Conservation (phyloP, 768 basidiomycete genomes). For the Lactarius sanguifluus region DNA sequence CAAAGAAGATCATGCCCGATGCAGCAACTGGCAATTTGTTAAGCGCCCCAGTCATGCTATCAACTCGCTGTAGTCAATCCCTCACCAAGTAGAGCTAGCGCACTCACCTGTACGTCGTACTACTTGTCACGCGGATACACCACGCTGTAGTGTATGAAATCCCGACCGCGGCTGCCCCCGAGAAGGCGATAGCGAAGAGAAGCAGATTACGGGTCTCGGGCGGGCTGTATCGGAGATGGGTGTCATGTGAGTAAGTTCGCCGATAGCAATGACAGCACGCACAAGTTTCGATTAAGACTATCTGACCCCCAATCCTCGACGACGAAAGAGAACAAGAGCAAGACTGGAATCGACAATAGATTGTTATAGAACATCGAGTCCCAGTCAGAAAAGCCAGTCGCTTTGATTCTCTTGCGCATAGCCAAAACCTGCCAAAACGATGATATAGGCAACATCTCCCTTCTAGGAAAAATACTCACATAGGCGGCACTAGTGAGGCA, state of each 20-base stretch:
- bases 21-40: conserved; percentile 98
- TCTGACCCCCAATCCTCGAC: conserved; percentile 87
- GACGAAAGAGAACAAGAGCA: conserved; percentile 77
- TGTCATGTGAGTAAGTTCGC: conserved; percentile 4
- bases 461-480: conserved; percentile 47
- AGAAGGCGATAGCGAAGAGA: conserved; percentile 87
- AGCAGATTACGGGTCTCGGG: conserved; percentile 73
- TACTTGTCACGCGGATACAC: conserved; percentile 94
- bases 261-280: conserved; percentile 37
- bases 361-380: conserved; percentile 99
- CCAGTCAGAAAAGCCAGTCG: conserved; percentile 95
- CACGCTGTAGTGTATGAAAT: conserved; percentile 99
- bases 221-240: conserved; percentile 54
- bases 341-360: conserved; percentile 87
- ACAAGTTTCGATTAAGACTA: conserved; percentile 87
- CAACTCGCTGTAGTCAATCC: conserved; percentile 33
- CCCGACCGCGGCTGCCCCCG: conserved; percentile 95
- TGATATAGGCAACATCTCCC: not conserved
- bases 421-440: conserved; percentile 67
- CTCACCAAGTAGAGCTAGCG: conserved; percentile 2
- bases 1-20: conserved; percentile 98
- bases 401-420: conserved; percentile 96
- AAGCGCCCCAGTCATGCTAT: conserved; percentile 92
- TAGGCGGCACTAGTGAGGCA: conserved; percentile 89
- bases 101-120: conserved; percentile 94